Percentiles rank a stretch among this genome's conserved stretches.
Evolutionary conservation across 2,329 filamentous ascomycete genomes (phyloP).

Genomic region (Tolypocladium sp.): DNA sequence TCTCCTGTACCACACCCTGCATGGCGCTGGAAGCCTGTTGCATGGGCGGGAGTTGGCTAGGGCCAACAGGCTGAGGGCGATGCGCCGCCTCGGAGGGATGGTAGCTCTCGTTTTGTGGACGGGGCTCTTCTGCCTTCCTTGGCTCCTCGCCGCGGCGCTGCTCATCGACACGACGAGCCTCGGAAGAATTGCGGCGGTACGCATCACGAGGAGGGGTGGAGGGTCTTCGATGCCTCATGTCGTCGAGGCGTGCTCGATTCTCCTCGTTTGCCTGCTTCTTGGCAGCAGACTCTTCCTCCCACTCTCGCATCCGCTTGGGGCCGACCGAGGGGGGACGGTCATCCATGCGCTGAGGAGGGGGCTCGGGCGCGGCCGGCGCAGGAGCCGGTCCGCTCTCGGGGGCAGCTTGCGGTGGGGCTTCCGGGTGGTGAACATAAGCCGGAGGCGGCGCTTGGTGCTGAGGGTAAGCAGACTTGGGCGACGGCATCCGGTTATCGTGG

Average conservation of each 20-base stretch:
- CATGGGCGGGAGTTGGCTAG: slow-evolving; percentile 52
- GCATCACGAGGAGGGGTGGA: slow-evolving; percentile 63
- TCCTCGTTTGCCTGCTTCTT: slow-evolving; percentile 91
- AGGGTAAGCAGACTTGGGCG: slow-evolving; percentile 79
- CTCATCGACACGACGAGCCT: slow-evolving; percentile 57
- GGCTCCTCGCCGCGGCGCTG: slow-evolving; percentile 50
- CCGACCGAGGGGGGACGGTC: slow-evolving; percentile 72
- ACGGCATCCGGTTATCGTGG: slow-evolving; percentile 78
- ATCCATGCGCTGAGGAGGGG: slow-evolving; percentile 52
- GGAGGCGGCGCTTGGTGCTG: slow-evolving; percentile 53
- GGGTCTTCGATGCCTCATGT: slow-evolving; percentile 68
- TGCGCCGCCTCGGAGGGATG: slow-evolving; percentile 91
- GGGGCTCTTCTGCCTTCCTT: slow-evolving; percentile 49
- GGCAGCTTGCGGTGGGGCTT: slow-evolving; percentile 48
- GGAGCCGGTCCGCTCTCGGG: slow-evolving; percentile 45
- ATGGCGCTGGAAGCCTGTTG: slow-evolving; percentile 50
- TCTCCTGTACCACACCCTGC: slow-evolving; percentile 43
- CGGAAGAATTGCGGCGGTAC: slow-evolving; percentile 71
- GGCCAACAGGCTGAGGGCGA: slow-evolving; percentile 47
- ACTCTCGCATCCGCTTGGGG: slow-evolving; percentile 81
- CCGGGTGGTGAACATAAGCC: slow-evolving; percentile 62
- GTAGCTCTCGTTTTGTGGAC: slow-evolving; percentile 68
- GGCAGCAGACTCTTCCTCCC: slow-evolving; percentile 71
- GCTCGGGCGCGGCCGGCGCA: slow-evolving; percentile 47
- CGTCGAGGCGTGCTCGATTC: slow-evolving; percentile 75